Evolutionary conservation across 441 rosid species (phyloP), one percentile per base, ranked within the genome.

Genomic region (Aquilaria agallochum): DNA sequence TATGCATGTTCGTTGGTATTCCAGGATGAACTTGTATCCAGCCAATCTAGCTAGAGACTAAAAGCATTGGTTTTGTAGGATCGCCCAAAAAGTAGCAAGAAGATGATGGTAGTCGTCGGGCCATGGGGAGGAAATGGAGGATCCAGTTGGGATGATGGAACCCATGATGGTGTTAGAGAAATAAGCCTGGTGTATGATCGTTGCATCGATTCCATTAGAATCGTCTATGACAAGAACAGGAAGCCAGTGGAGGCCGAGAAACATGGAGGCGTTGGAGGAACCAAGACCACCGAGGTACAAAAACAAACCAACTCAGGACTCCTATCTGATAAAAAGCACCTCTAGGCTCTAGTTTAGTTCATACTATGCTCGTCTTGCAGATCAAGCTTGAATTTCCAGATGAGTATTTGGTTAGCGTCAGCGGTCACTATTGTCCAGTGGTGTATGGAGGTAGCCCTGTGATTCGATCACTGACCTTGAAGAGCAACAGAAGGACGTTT

Each of bases 91-190:
- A 67, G 62, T 30, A 74, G 65, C 46, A 77, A 69, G 63, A 80
- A 66, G 14, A 52, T 53, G 71, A 70, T 67, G 63, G 68, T 77
- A 50, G 57, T 74, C 2, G 76, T 72, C 0, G 90, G 86, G 49
- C 80, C 89, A 14, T 84, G 95, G 95, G 96, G 94, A 67, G 92
- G 96, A 67, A 74, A 80, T 54, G 96, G 92, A 34, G 98, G 98
- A 52, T 55, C 56, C 11, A 58, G 40, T 66, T 89, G 95, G 96
- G 90, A 92, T 40, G 96, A 92, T 49, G 96, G 95, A 47, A 63
- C 64, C 31, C 71, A 83, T 72, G 50, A 75, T 53, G 95, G 96
- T 55, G 83, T 89, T 47, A 78, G 86, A 66, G 85, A 81, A 69
- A 86, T 92, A 69, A 75, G 63, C 34, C 70, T 92, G 13, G 76